phyloP scores from a whole-genome alignment of 176 grass and related monocot species.

The Oryza coarctata region DNA sequence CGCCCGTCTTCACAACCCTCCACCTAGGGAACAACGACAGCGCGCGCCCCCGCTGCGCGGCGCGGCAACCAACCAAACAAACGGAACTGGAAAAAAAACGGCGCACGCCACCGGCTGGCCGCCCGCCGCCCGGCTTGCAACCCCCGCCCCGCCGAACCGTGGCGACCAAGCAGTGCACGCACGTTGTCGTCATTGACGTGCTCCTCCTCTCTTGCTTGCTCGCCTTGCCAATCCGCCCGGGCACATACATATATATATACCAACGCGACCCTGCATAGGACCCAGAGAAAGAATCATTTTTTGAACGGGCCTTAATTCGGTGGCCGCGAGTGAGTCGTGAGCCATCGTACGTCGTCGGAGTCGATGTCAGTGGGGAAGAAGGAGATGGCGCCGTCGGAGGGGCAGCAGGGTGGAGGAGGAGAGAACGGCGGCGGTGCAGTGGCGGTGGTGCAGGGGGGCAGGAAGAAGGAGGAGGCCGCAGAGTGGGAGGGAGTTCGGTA shows the following conservation, averaged over 20 bases:
- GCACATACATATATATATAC: not conserved
- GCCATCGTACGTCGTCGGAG: not conserved
- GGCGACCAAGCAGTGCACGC: not conserved
- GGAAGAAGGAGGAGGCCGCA: not conserved
- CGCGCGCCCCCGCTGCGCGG: no score
- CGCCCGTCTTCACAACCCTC: no score
- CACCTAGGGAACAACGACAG: no score
- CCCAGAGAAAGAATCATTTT: not conserved
- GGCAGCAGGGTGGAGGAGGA: not conserved
- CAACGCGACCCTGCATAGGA: not conserved
- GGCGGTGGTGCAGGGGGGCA: not conserved
- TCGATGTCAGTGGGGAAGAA: conserved; percentile 46
- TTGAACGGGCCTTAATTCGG: not conserved
- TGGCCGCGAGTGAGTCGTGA: not conserved
- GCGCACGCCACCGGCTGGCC: no score
- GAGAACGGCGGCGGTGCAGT: not conserved
- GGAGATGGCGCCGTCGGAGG: not conserved
- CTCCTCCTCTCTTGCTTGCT: not conserved
- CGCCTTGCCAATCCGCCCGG: not conserved
- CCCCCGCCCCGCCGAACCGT: not conserved
- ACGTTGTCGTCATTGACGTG: not conserved
- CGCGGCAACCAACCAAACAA: no score
- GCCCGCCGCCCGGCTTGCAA: no score
- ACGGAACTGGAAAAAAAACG: no score
- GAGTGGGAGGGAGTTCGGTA: not conserved